Conservation (phyloP, 2,329 filamentous ascomycete genomes). For the Emmonsia crescens region DNA sequence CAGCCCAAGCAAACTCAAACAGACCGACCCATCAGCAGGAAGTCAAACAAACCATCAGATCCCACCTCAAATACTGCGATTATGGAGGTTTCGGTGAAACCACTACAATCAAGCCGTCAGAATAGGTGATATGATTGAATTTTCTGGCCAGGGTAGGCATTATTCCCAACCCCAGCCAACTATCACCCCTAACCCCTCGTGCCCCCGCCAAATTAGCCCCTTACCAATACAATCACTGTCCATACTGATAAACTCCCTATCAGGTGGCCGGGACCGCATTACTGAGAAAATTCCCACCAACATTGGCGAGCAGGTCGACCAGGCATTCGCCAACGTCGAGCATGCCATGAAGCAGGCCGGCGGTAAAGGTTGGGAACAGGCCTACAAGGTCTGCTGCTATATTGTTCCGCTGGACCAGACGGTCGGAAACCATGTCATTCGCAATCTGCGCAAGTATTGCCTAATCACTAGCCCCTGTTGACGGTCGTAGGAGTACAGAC, state of each 20-base stretch:
- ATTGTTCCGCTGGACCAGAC: constrained; percentile 35
- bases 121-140: constrained; percentile 39
- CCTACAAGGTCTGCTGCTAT: constrained; percentile 40
- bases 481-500: constrained; percentile 42
- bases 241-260: not conserved
- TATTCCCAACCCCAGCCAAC: not conserved
- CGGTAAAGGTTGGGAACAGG: constrained; percentile 47
- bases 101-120: constrained; percentile 41
- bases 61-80: constrained; percentile 29
- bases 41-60: constrained; percentile 11
- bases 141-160: constrained; percentile 36
- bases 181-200: not conserved
- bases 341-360: constrained; percentile 41
- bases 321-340: constrained; percentile 49
- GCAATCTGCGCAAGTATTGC: constrained; percentile 41
- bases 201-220: not conserved
- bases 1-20: not conserved
- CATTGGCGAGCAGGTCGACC: constrained; percentile 38
- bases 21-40: too few relatives aligned
- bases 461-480: constrained; percentile 44
- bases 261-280: constrained; percentile 27
- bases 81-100: constrained; percentile 31
- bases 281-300: constrained; percentile 21
- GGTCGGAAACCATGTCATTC: constrained; percentile 33
- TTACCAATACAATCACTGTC: not conserved